Base-by-base conservation (phyloP, 768 basidiomycete genomes). In the Cyclocybe aegerita region DNA sequence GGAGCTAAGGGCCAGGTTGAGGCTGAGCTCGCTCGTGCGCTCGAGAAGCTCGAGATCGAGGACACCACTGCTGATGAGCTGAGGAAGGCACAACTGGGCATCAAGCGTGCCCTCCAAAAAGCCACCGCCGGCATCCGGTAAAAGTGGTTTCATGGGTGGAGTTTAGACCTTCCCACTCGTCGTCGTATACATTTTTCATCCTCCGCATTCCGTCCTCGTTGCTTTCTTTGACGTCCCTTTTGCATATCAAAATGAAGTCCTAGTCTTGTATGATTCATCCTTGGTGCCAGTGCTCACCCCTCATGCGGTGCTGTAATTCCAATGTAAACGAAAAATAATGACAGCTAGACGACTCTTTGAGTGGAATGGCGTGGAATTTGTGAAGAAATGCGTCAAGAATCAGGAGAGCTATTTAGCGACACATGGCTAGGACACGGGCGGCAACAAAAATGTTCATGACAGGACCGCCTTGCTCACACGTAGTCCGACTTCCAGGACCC, bases 1-100 rank as follows among this genome's bases (percentile, higher is more conserved):
- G 94, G 94, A 64, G 91, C 94, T 47, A 94, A 94, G 77, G 70
- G 78, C 32, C 91, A 95, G 70, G 92, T 99, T 60, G 97, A 99
- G 80, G 81, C 89, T 56, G 97, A 98, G 78, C 93, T 99, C 56
- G 95, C 97, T 46, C 91, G 94, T 66, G 95, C 97, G 30, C 83
- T 98, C 43, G 97, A 98, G 85, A 94, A 93, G 78, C 80, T 99
- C 68, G 97, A 98, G 81, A 90, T 97, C 55, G 96, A 97, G 77
- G 92, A 96, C 52, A 90, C 92, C 53, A 78, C 89, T 30, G 85
- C 85, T 48, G 97, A 98, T 69, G 93, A 99, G 72, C 83, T 99
- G 65, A 90, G 88, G 75, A 97, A 96, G 76, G 89, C 92, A 52
- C 93, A 98, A 71, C 82, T 99, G 58, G 78, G 84, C 67, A 93